Percentiles rank a stretch among this genome's conserved stretches.
These are phyloP conservation scores for Amanita rubescens DNA, from an alignment of 768 basidiomycete species.

Conservation along the genomic window DNA sequence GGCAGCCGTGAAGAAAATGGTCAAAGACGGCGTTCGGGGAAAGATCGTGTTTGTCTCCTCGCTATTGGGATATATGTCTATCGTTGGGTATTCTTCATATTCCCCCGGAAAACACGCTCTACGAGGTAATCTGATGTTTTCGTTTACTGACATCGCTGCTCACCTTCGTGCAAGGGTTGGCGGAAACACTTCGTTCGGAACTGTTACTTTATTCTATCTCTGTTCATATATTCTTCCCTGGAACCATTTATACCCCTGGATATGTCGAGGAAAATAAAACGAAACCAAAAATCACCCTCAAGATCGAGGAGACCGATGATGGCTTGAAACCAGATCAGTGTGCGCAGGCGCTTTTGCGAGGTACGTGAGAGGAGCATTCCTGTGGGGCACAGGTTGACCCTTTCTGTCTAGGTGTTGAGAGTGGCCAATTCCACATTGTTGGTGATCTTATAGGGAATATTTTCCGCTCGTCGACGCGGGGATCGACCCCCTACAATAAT, in stretches of 20 bases:
- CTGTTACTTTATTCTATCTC: slow-evolving; percentile 68
- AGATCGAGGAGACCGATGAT: slow-evolving; percentile 70
- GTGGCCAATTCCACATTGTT: slow-evolving; percentile 68
- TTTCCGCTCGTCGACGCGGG: slow-evolving; percentile 63
- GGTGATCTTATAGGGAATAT: slow-evolving; percentile 60
- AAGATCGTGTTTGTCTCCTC: slow-evolving; percentile 77
- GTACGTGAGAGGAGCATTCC: slow-evolving; percentile 25
- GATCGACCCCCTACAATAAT: slow-evolving; percentile 53
- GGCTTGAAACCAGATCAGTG: slow-evolving; percentile 57
- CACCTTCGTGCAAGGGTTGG: slow-evolving; percentile 47
- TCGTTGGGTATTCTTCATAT: slow-evolving; percentile 76
- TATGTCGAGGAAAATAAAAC: slow-evolving; percentile 67
- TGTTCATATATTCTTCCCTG: slow-evolving; percentile 78
- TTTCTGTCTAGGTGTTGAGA: slow-evolving; percentile 47
- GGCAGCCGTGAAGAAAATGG: slow-evolving; percentile 64
- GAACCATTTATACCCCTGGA: slow-evolving; percentile 74
- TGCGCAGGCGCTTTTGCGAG: slow-evolving; percentile 51
- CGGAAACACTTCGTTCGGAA: slow-evolving; percentile 78
- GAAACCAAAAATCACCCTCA: slow-evolving; percentile 68
- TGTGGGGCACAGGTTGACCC: neutral
- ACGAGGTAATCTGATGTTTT: slow-evolving; percentile 43
- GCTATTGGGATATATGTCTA: slow-evolving; percentile 64
- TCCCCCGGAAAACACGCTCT: slow-evolving; percentile 82
- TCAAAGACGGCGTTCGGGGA: slow-evolving; percentile 44
- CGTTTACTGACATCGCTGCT: slow-evolving; percentile 1